Base-by-base conservation (phyloP, 441 rosid genomes). In the Croton laevigatus region DNA sequence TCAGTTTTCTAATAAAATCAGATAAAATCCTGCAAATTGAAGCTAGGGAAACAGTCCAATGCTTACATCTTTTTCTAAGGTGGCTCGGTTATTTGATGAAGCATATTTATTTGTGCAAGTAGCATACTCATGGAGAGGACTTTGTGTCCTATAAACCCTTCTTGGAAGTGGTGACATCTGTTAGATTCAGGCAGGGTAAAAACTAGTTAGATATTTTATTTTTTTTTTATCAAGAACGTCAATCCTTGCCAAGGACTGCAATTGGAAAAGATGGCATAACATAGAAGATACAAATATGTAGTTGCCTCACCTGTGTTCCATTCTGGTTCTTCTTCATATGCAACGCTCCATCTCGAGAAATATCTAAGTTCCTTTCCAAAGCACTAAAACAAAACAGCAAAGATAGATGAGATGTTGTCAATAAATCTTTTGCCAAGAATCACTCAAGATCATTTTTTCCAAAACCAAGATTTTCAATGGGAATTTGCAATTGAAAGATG, bases 41-140 rank as follows among this genome's bases (percentile, higher is more conserved):
- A 38, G 14, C 45, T 54, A 75, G 19, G 19, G 16, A 55, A 61
- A 23, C 19, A 72, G 66, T 20, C 14, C 36, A 14, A 34, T 32
- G 54, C 90, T 81, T 83, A 91, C 98, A 82, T 93, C 98, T 65
- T 87, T 84, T 76, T 93, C 94, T 76, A 93, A 71, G 45, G 93
- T 85, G 10, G 86, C 85, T 79, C 85, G 84, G 22, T 88, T 85
- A 71, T 74, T 83, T 20, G 80, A 68, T 46, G 87, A 71, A 64
- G 49, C 20, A 69, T 75, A 77, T 61, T 75, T 83, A 73, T 65
- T 73, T 0, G 57, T 54, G 70, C 23, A 38, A 38, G 73, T 44
- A 16, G 69, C 77, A 68, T 77, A 65, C 38, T 76, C 81, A 65
- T 62, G 82, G 42, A 76, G 83, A 71, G 93, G 85, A 71, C 87